These are phyloP conservation scores for Favolaschia claudopus DNA, from an alignment of 768 basidiomycete genomes.

Conservation along the genomic window DNA sequence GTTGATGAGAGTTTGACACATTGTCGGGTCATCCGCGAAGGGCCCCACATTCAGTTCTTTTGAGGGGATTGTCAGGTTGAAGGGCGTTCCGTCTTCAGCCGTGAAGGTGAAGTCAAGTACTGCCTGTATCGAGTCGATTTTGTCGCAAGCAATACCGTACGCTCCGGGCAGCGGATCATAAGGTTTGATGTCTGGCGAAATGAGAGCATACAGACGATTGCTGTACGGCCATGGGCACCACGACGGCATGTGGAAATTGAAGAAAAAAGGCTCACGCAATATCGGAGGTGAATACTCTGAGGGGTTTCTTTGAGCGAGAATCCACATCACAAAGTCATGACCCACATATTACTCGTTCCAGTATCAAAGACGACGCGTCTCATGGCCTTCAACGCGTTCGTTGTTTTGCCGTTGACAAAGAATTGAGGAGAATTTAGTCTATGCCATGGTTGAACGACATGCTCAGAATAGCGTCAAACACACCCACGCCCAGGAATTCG, in stretches of 20 bases:
- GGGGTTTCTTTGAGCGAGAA: no score
- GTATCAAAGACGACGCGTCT: slow-evolving; percentile 63
- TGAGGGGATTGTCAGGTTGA: slow-evolving; percentile 65
- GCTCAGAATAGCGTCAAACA: no score
- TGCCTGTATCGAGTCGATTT: slow-evolving; percentile 55
- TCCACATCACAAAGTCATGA: no score
- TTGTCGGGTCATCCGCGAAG: slow-evolving; percentile 53
- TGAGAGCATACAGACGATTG: slow-evolving; percentile 63
- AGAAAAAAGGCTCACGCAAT: no score
- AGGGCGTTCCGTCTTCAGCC: slow-evolving; percentile 51
- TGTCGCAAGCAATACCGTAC: slow-evolving; percentile 60
- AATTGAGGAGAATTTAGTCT: slow-evolving; percentile 50
- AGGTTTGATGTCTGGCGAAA: slow-evolving; percentile 62
- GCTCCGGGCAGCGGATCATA: slow-evolving; percentile 60
- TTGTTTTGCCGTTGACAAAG: slow-evolving; percentile 62
- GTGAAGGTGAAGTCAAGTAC: slow-evolving; percentile 61
- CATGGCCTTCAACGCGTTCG: slow-evolving; percentile 43
- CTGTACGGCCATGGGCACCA: no score
- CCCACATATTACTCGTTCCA: slow-evolving; percentile 64
- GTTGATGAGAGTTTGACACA: slow-evolving; percentile 67
- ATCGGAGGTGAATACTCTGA: no score
- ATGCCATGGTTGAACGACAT: no score
- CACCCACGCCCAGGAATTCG: neutral
- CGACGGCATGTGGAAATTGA: no score
- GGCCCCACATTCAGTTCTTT: slow-evolving; percentile 66